Percentiles rank a stretch among this genome's conserved stretches.
phyloP scores from a whole-genome alignment of 345 rosid genomes.

The Populus nigra region DNA sequence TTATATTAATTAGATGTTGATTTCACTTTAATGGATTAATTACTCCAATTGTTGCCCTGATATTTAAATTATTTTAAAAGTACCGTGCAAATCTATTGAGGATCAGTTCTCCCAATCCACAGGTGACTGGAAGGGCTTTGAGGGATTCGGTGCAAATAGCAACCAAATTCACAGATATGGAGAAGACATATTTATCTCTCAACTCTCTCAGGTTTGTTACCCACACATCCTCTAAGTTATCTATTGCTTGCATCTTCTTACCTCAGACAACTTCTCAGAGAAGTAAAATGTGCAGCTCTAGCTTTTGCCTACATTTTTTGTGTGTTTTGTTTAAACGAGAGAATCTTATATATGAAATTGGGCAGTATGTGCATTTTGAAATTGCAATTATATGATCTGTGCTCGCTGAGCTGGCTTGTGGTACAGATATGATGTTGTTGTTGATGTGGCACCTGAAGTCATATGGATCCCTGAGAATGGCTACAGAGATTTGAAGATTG shows the following conservation, averaged over 20 bases:
- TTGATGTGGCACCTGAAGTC: constrained; percentile 85
- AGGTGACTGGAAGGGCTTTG: constrained; percentile 87
- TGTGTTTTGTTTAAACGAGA: neutral
- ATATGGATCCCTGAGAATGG: constrained; percentile 82
- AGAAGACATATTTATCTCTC: constrained; percentile 56
- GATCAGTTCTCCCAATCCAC: constrained; percentile 5
- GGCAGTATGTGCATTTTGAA: neutral
- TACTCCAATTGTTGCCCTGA: neutral
- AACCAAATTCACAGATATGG: constrained; percentile 77
- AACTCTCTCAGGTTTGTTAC: constrained; percentile 56
- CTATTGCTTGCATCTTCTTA: constrained; percentile 3
- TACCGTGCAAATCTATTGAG: neutral
- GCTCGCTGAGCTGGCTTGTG: constrained; percentile 22
- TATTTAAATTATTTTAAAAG: too few species aligned
- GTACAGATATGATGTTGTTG: constrained; percentile 75
- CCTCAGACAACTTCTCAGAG: neutral
- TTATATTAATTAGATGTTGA: too few species aligned
- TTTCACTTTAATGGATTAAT: neutral
- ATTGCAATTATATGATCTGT: neutral
- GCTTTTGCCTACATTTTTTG: neutral
- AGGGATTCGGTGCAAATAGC: constrained; percentile 76
- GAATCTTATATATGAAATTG: neutral
- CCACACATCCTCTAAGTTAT: constrained; percentile 3
- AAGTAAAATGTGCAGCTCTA: neutral
- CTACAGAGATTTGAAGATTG: constrained; percentile 76